phyloP scores from a whole-genome alignment of 768 basidiomycete genomes.

The Agaricus bisporus region DNA sequence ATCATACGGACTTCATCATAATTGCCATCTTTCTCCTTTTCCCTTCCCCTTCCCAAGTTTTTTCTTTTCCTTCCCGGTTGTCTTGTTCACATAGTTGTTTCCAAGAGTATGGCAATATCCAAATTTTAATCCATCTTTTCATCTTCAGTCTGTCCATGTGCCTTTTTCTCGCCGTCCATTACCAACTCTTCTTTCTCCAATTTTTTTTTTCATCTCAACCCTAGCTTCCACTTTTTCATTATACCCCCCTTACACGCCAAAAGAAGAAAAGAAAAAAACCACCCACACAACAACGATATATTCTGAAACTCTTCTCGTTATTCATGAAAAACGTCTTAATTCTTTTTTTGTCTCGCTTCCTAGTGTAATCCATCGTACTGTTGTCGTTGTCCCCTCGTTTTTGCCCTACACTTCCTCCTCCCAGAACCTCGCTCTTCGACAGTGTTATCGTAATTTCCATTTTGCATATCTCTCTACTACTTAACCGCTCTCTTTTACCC shows the following conservation, averaged over 20 bases:
- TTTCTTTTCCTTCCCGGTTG: neutral
- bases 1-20: neutral
- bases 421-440: conserved; percentile 2
- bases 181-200: neutral
- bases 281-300: neutral
- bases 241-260: conserved; percentile 6
- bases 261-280: neutral
- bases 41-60: neutral
- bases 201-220: neutral
- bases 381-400: neutral
- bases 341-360: neutral
- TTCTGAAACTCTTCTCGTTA: neutral
- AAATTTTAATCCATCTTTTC: conserved; percentile 3
- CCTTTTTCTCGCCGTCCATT: neutral
- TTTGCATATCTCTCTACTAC: neutral
- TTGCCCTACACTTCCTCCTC: neutral
- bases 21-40: neutral
- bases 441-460: conserved; percentile 7
- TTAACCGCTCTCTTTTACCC: no score
- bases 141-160: neutral
- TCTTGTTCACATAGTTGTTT: neutral
- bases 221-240: conserved; percentile 8
- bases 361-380: neutral
- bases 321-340: neutral
- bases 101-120: conserved; percentile 1